Conservation (phyloP, 106 monocot species). For the Hemerocallis citrina region DNA sequence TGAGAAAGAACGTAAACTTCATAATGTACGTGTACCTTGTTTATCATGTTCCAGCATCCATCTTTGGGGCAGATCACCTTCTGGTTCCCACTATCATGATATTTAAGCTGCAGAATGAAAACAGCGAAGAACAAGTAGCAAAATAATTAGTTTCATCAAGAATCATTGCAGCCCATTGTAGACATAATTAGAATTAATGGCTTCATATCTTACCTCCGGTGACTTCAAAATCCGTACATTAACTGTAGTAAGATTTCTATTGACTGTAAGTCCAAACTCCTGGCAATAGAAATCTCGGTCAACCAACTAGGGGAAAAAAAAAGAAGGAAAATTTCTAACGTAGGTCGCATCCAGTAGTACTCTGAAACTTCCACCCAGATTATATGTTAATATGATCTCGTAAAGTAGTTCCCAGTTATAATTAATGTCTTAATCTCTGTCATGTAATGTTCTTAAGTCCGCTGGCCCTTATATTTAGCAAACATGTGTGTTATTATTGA, state of each 20-base stretch:
- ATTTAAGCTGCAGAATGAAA: slow-evolving; percentile 35
- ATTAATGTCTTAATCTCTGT: no score
- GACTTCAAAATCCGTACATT: slow-evolving; percentile 58
- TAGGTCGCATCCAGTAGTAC: no score
- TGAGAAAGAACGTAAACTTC: no score
- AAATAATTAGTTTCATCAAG: background rate
- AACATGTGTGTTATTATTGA: no score
- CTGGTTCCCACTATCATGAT: slow-evolving; percentile 53
- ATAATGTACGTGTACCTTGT: slow-evolving; percentile 44
- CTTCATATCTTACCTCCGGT: slow-evolving; percentile 33
- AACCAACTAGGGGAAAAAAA: slow-evolving; percentile 31
- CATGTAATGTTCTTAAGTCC: no score
- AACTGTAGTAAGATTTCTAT: slow-evolving; percentile 36
- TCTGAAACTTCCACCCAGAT: no score
- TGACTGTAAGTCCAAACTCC: slow-evolving; percentile 62
- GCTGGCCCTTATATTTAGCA: no score
- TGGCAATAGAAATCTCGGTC: slow-evolving; percentile 44
- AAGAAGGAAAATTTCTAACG: no score
- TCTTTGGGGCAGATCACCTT: slow-evolving; percentile 43
- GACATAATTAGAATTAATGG: background rate
- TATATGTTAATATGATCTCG: no score
- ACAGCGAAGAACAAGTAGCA: background rate
- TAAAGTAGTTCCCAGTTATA: no score
- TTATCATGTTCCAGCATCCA: slow-evolving; percentile 72
- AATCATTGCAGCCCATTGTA: background rate